phyloP scores from a whole-genome alignment of 2,329 filamentous ascomycete species.

The Ascomycota sp. region DNA sequence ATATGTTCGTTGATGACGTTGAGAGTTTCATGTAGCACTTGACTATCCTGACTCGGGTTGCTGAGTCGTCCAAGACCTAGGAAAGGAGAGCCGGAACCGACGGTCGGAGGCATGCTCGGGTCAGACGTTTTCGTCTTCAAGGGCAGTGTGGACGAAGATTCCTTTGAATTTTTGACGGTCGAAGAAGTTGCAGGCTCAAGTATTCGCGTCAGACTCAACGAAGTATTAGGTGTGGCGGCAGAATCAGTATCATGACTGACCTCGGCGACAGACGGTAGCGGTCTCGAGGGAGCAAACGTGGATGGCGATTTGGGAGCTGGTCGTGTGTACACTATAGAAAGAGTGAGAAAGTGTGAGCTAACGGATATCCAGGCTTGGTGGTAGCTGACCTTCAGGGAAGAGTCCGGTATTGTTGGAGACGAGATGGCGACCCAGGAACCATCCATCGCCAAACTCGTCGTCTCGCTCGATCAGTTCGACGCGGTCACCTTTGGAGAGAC shows the following conservation, averaged over 20 bases:
- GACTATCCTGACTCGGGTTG: conserved; percentile 30
- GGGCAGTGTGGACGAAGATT: conserved; percentile 20
- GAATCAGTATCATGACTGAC: conserved; percentile 7
- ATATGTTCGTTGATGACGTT: conserved; percentile 97
- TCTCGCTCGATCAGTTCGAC: conserved; percentile 71
- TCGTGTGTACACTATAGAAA: conserved; percentile 36
- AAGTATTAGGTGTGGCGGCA: conserved; percentile 5
- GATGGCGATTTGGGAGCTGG: conserved; percentile 27
- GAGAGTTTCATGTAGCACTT: conserved; percentile 82
- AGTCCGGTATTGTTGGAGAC: conserved; percentile 55
- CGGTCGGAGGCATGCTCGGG: conserved; percentile 8
- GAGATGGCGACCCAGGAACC: conserved; percentile 61
- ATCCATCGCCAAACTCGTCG: conserved; percentile 76
- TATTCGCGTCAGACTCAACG: conserved; percentile 11
- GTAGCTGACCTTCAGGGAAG: conserved; percentile 55
- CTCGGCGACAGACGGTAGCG: conserved; percentile 12
- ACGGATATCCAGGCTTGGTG: background rate
- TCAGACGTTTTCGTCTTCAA: conserved; percentile 19
- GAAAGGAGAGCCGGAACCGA: conserved; percentile 9
- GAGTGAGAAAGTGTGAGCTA: conserved; percentile 5
- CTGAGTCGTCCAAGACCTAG: conserved; percentile 16
- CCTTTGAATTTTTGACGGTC: conserved; percentile 13
- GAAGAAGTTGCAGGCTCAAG: conserved; percentile 7
- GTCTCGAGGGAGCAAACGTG: conserved; percentile 11
- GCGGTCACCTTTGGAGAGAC: conserved; percentile 63